These are phyloP conservation scores for Melastoma candidum DNA, from an alignment of 441 rosid species.

Conservation along the genomic window DNA sequence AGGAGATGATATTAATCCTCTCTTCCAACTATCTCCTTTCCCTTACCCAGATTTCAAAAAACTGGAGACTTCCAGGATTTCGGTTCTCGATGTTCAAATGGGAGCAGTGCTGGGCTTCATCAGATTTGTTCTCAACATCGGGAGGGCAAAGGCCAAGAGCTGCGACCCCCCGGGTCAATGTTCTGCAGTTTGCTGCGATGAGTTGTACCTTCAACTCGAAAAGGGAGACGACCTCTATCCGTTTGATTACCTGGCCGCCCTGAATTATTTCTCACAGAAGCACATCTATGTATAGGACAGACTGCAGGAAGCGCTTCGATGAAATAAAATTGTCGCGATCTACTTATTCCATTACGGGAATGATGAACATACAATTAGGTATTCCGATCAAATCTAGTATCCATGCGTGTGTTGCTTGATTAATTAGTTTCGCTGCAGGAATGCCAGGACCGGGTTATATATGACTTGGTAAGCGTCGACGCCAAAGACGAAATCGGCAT, in stretches of 20 bases:
- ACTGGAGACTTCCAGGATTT: too few relatives aligned
- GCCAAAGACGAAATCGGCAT: slow-evolving; percentile 25
- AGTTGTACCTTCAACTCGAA: too few relatives aligned
- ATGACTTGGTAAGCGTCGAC: slow-evolving; percentile 19
- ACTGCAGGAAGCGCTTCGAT: neutral
- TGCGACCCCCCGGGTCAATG: too few relatives aligned
- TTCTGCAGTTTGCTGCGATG: too few relatives aligned
- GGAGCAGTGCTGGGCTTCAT: too few relatives aligned
- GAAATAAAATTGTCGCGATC: neutral
- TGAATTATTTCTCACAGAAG: slow-evolving; percentile 21
- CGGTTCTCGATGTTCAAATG: too few relatives aligned
- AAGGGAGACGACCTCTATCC: too few relatives aligned
- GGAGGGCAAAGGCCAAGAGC: too few relatives aligned
- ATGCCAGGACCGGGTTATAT: slow-evolving; percentile 24
- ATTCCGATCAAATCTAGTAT: neutral
- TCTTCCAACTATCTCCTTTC: too few relatives aligned
- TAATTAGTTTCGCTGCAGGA: slow-evolving; percentile 18
- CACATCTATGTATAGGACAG: slow-evolving; percentile 17
- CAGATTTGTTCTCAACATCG: too few relatives aligned
- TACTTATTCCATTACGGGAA: neutral
- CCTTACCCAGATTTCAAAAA: too few relatives aligned
- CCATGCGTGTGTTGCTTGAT: neutral
- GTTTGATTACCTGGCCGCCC: slow-evolving; percentile 23
- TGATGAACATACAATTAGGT: neutral
- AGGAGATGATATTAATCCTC: too few relatives aligned